These are phyloP conservation scores for Cladosporium sphaerospermum DNA, from an alignment of 2,329 filamentous ascomycete genomes.

Conservation along the genomic window DNA sequence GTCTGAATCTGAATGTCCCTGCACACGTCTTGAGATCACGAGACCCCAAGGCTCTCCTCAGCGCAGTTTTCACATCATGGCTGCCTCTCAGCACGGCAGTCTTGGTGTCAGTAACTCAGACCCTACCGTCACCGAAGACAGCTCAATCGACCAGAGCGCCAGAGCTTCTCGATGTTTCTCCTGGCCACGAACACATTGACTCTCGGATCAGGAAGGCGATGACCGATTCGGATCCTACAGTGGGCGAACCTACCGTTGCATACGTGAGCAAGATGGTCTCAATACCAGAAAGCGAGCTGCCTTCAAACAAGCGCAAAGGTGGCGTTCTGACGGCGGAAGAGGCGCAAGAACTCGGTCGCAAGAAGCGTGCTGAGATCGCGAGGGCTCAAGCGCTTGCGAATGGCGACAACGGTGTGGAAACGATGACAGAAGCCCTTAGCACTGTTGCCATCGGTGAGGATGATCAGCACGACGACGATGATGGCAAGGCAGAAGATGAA, in stretches of 20 bases:
- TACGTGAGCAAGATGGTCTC: constrained; percentile 99
- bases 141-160: constrained; percentile 79
- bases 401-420: constrained; percentile 45
- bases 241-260: constrained; percentile 73
- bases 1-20: constrained; percentile 74
- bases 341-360: constrained; percentile 77
- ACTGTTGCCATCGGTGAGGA: constrained; percentile 54
- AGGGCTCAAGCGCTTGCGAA: constrained; percentile 61
- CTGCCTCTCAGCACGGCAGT: constrained; percentile 87
- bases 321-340: constrained; percentile 76
- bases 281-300: constrained; percentile 83
- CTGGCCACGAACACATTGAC: constrained; percentile 67
- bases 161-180: constrained; percentile 70
- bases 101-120: constrained; percentile 88
- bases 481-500: constrained; percentile 41
- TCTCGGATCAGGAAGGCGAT: constrained; percentile 70
- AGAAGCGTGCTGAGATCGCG: constrained; percentile 83
- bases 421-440: constrained; percentile 56
- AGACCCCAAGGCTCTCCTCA: constrained; percentile 77
- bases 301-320: constrained; percentile 72
- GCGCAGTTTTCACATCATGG: constrained; percentile 82
- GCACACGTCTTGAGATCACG: constrained; percentile 77
- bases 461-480: constrained; percentile 46
- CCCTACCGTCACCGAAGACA: constrained; percentile 72
- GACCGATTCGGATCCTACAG: constrained; percentile 65